A percentile compares a stretch with the other conserved stretches of the same genome.
These are phyloP conservation scores for Ajuga chamaepitys DNA, from an alignment of 257 asterid genomes.

Conservation along the genomic window DNA sequence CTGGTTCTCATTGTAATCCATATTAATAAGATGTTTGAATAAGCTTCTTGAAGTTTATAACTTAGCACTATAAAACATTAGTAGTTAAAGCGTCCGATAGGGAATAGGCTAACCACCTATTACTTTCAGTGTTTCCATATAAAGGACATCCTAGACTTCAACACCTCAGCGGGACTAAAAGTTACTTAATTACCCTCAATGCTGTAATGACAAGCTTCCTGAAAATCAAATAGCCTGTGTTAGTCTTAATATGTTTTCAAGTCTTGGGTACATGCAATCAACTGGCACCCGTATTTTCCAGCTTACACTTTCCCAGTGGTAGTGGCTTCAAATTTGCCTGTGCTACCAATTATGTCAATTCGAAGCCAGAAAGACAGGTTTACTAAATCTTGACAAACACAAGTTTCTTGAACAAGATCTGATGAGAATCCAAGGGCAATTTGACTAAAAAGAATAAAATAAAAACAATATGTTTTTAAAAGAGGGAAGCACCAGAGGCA, in stretches of 20 bases:
- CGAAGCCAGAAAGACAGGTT: not conserved
- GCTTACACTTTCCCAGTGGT: not conserved
- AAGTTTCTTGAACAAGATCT: not conserved
- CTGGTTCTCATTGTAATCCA: no score
- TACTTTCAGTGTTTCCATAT: not conserved
- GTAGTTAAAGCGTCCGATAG: not conserved
- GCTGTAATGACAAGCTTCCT: not conserved
- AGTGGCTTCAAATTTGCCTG: not conserved
- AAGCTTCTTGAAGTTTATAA: not conserved
- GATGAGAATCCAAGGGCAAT: no score
- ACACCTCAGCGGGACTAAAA: not conserved
- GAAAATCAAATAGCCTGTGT: no score
- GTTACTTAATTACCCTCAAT: not conserved
- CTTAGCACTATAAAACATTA: not conserved
- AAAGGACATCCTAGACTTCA: not conserved
- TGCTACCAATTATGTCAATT: not conserved
- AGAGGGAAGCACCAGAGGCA: no score
- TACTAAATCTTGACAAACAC: not conserved
- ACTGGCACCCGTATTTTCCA: not conserved
- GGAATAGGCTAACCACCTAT: not conserved
- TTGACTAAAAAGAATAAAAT: no score
- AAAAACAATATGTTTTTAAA: no score
- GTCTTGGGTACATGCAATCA: no score
- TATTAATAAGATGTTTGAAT: no score
- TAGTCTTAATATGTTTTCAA: no score